These are phyloP conservation scores for Fusarium clavum DNA, from an alignment of 2,329 filamentous ascomycete species.

Conservation along the genomic window DNA sequence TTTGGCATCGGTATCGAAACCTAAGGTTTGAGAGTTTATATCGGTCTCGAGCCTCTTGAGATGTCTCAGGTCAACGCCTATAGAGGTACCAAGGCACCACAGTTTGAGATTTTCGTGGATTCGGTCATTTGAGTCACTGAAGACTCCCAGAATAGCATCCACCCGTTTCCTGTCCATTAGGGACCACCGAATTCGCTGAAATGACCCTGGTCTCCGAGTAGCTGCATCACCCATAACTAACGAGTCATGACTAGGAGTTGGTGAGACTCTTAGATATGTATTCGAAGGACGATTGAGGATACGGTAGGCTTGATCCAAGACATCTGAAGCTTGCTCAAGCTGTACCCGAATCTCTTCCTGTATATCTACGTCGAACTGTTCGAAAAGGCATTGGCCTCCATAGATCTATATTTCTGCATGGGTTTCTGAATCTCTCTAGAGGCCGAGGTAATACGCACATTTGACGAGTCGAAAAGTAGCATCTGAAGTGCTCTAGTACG, in stretches of 20 bases:
- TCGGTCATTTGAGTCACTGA: not conserved
- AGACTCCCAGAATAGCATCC: not conserved
- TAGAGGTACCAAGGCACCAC: not conserved
- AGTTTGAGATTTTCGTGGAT: not conserved
- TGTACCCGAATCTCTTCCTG: not conserved
- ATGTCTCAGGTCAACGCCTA: not conserved
- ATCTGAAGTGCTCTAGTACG: not conserved
- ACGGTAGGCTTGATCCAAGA: not conserved
- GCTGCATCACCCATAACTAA: fast-evolving
- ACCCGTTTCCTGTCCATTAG: not conserved
- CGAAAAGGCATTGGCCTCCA: not conserved
- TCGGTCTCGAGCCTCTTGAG: not conserved
- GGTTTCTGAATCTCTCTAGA: too few relatives aligned
- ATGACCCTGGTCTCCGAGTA: not conserved
- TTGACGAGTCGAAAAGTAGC: not conserved
- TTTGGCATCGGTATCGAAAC: not conserved
- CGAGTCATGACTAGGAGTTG: not conserved
- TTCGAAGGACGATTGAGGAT: not conserved
- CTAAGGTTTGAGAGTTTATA: not conserved
- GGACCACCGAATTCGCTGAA: not conserved
- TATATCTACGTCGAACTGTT: not conserved
- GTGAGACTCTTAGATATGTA: not conserved
- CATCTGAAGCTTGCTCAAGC: not conserved
- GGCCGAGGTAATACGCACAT: not conserved
- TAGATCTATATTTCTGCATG: not conserved